Evolutionary conservation across 306 rosid species (phyloP), one percentile per base, ranked within the genome.

Genomic region (Senna tora): DNA sequence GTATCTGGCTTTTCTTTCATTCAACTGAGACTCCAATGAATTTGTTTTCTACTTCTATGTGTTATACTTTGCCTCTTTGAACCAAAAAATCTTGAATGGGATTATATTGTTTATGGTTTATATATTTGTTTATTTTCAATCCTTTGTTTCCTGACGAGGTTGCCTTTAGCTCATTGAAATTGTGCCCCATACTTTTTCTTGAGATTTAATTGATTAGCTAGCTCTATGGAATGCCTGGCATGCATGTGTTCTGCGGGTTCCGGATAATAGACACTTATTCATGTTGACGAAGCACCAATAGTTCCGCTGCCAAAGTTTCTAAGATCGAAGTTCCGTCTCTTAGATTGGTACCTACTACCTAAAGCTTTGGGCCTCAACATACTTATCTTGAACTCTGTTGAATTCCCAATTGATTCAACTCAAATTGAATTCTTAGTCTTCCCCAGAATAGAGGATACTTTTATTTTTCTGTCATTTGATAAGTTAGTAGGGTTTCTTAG

Each of bases 191-290:
- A 42, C 10, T 53, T n/a, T 21, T 36, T 36, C 39, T 69, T 68
- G 6, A 13, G 16, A 19, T n/a, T n/a, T n/a, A n/a, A n/a, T 39
- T 11, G 5, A 34, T 62, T 39, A 17, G 15, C 4, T 34, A 15
- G 38, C 28, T 69, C 11, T 47, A 16, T 46, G 28, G 71, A 47
- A 30, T 49, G 33, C 45, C 52, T 33, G 53, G 32, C 38, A 9
- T 53, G 62, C 73, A 15, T 62, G 69, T 15, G 34, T 60, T 13
- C 42, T 34, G 62, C 34, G 19, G 56, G 33, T 69, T 70, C 55
- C 34, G 46, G 30, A 9, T 51, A 34, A 34, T 14, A 34, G 43
- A 28, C 39, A 5, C 38, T 68, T 17, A 33, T 70, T 55, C 45
- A 50, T 65, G 58, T 56, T 62, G 68, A 11, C 36, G 0, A 42